Evolutionary conservation across 495 filamentous ascomycete species (phyloP).

Genomic region (Neurospora sp.): DNA sequence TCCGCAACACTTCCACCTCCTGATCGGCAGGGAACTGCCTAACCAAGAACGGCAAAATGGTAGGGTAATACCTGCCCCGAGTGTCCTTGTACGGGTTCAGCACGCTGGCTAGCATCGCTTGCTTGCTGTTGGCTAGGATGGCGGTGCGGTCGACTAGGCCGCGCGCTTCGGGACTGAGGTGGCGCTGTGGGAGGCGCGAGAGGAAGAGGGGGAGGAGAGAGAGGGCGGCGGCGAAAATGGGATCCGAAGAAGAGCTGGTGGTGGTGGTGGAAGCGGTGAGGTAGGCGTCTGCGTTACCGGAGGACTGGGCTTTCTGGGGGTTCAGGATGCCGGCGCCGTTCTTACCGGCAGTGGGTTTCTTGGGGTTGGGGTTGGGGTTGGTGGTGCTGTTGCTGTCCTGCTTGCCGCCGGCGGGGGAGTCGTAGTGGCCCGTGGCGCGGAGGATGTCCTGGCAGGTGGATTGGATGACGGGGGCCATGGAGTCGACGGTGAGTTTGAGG

Average conservation of each 20-base stretch:
- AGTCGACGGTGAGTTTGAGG: slow-evolving; percentile 48
- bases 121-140: slow-evolving; percentile 53
- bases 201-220: slow-evolving; percentile 53
- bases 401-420: slow-evolving; percentile 4
- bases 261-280: slow-evolving; percentile 19
- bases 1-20: slow-evolving; percentile 57
- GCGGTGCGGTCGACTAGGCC: slow-evolving; percentile 68
- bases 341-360: slow-evolving; percentile 8
- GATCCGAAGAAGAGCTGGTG: slow-evolving; percentile 33
- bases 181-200: slow-evolving; percentile 46
- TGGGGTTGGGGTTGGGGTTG: neutral
- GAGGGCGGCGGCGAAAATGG: slow-evolving; percentile 34
- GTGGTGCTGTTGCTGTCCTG: neutral
- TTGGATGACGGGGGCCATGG: slow-evolving; percentile 47
- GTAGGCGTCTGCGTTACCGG: slow-evolving; percentile 34
- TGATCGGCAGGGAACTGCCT: slow-evolving; percentile 47
- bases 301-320: slow-evolving; percentile 15
- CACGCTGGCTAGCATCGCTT: slow-evolving; percentile 67
- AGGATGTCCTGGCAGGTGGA: slow-evolving; percentile 56
- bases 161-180: slow-evolving; percentile 53
- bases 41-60: slow-evolving; percentile 68
- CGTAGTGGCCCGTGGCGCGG: slow-evolving; percentile 29
- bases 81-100: slow-evolving; percentile 58
- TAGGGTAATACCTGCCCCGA: slow-evolving; percentile 48
- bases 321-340: slow-evolving; percentile 7